These are phyloP conservation scores for Aspergillus fijiensis DNA, from an alignment of 2,329 filamentous ascomycete genomes.

Conservation along the genomic window DNA sequence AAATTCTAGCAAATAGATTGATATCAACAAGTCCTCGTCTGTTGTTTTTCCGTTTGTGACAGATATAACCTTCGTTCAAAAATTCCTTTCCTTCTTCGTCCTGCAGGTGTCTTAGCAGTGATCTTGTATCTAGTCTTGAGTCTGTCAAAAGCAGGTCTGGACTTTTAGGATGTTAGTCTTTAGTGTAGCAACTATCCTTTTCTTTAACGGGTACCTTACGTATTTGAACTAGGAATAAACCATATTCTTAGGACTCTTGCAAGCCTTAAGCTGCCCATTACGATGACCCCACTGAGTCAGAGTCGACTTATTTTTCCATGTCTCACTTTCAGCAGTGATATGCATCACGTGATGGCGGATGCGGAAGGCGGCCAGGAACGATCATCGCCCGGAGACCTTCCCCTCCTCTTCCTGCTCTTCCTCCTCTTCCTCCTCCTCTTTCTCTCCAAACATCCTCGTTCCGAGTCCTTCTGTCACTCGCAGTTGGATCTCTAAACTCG, in stretches of 20 bases:
- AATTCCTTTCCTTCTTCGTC: not conserved
- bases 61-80: not conserved
- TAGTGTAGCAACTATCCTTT: not conserved
- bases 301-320: not conserved
- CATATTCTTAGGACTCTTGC: no score
- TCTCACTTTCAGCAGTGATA: not conserved
- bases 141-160: not conserved
- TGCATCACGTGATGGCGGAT: conserved; percentile 16
- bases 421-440: not conserved
- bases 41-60: not conserved
- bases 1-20: not conserved
- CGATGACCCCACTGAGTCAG: no score
- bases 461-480: conserved; percentile 14
- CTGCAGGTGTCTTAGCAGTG: not conserved
- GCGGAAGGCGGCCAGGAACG: conserved; percentile 18
- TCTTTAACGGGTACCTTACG: not conserved
- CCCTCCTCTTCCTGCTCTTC: conserved; percentile 13
- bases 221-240: no score
- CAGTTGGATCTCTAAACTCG: conserved; percentile 15
- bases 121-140: not conserved
- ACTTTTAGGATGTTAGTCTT: not conserved
- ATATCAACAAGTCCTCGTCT: not conserved
- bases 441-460: not conserved
- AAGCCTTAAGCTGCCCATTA: no score
- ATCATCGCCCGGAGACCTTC: conserved; percentile 1